Evolutionary conservation across 441 rosid species (phyloP).

Genomic region (Adansonia gregorii): DNA sequence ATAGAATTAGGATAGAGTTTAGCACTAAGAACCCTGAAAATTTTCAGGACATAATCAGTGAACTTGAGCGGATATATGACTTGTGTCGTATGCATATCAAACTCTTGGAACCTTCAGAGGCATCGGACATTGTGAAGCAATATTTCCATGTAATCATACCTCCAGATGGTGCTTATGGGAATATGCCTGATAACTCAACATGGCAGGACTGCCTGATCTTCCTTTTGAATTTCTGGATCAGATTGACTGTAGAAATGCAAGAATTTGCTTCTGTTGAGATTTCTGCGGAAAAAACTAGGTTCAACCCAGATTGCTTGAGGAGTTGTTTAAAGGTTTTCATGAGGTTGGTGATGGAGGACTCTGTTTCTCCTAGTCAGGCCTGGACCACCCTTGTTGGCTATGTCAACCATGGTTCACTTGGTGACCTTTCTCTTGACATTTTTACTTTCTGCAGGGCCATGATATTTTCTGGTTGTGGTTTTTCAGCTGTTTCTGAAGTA

Average conservation of each 20-base stretch:
- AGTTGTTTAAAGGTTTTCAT: conserved; percentile 70
- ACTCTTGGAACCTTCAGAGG: conserved; percentile 66
- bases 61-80: conserved; percentile 75
- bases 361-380: conserved; percentile 88
- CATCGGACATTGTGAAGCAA: conserved; percentile 65
- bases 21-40: conserved; percentile 59
- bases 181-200: conserved; percentile 76
- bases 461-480: conserved; percentile 87
- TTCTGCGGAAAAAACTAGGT: conserved; percentile 41
- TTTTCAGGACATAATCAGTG: conserved; percentile 64
- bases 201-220: conserved; percentile 93
- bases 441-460: conserved; percentile 75
- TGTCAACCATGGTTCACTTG: conserved; percentile 54
- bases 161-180: conserved; percentile 46
- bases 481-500: conserved; percentile 76
- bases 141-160: conserved; percentile 60
- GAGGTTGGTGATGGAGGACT: conserved; percentile 86
- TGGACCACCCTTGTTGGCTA: conserved; percentile 71
- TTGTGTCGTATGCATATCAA: conserved; percentile 59
- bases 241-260: conserved; percentile 78
- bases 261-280: conserved; percentile 50
- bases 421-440: conserved; percentile 55
- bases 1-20: conserved; percentile 49
- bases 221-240: conserved; percentile 81
- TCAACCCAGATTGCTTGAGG: conserved; percentile 63